Base-by-base conservation (phyloP, 2,329 filamentous ascomycete species). In the Monosporascus cannonballus region DNA sequence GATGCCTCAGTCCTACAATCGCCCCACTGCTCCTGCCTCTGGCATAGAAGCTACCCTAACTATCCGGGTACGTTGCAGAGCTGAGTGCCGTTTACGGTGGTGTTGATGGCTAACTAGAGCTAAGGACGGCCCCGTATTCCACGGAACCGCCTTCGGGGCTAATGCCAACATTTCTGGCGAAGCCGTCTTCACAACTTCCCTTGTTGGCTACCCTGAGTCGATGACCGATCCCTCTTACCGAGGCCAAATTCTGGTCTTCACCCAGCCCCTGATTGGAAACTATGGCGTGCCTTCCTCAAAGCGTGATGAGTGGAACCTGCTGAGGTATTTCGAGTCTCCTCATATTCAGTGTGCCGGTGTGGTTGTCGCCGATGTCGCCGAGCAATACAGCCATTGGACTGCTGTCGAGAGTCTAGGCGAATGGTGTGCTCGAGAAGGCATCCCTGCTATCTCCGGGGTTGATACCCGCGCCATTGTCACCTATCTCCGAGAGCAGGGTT, bases 281-380 rank as follows among this genome's bases (percentile, higher is more conserved):
- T 99, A 99, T 70, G 94, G 94, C 64, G 93, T 99, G 18, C 94
- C 94, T 17, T 95, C 91, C 34, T 84, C 80, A 59, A 81, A 85
- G 65, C 87, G 90, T 59, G 94, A 99, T 72, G 77, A 92, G 72
- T 89, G 85, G 72, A 94, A 94, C 64, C 83, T 99, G 54, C 80
- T 97, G 70, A 94, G 94, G 76, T 96, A 97, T 79, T 99, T 99
- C 67, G 94, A 99, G 76, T 96, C 91, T 27, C 94, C 94, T 50
- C 90, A 97, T 74, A 92, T 99, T 61, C 94, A 99, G 78, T 95
- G 93, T 55, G 89, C 89, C 56, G 94, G 92, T 72, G 88, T 99
- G 49, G 93, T 99, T 47, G 94, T 99, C 51, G 90, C 93, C 64
- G 94, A 99, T 69, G 91, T 93, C 58, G 93, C 94, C 45, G 80